These are phyloP conservation scores for Erythrobasidium hasegawianum DNA, from an alignment of 1,284 basidiomycete genomes.

Conservation along the genomic window DNA sequence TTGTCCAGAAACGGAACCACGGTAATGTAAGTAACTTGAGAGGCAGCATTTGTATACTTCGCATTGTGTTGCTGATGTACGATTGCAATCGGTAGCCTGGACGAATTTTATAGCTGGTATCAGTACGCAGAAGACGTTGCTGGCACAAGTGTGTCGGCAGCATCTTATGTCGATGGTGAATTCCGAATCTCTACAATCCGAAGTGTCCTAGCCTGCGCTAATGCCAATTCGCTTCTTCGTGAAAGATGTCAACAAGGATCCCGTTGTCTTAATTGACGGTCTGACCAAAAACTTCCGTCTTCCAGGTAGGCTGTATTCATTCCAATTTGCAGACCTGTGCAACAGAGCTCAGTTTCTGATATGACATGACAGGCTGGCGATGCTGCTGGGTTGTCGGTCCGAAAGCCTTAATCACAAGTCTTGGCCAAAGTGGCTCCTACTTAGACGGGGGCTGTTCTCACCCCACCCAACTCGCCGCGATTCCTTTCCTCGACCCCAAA, in stretches of 20 bases:
- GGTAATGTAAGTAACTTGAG: constrained; percentile 59
- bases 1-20: constrained; percentile 67
- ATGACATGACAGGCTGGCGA: constrained; percentile 79
- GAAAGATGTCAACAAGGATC: constrained; percentile 65
- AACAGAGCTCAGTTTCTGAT: no score
- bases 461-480: constrained; percentile 70
- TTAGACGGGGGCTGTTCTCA: constrained; percentile 46
- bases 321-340: no score
- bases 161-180: constrained; percentile 65
- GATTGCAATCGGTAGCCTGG: no score
- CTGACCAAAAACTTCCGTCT: constrained; percentile 71
- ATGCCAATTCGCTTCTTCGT: background rate
- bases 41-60: no score
- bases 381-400: constrained; percentile 95
- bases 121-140: constrained; percentile 75
- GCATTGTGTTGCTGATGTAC: no score
- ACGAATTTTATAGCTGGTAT: constrained; percentile 85
- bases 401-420: constrained; percentile 74
- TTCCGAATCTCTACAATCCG: no score
- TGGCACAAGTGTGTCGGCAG: constrained; percentile 76
- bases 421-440: constrained; percentile 69
- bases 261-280: constrained; percentile 81
- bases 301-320: no score
- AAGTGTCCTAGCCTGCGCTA: background rate
- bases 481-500: constrained; percentile 66